These are phyloP conservation scores for Arabis alpina DNA, from an alignment of 345 rosid species.

Conservation along the genomic window DNA sequence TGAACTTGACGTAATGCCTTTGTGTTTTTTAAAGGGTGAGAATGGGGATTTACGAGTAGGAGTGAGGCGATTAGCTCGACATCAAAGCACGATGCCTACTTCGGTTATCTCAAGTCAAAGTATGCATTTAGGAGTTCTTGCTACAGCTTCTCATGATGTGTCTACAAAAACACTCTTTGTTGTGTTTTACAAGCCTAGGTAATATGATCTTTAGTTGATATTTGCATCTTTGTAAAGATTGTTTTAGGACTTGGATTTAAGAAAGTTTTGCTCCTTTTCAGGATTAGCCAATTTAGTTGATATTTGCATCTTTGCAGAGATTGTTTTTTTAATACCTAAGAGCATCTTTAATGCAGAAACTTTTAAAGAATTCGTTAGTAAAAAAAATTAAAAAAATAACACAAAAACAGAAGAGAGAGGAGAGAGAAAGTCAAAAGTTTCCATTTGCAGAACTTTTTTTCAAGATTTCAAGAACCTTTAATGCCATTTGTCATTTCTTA, in stretches of 20 bases:
- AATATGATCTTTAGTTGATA: slow-evolving; percentile 41
- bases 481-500: no score
- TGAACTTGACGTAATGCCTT: slow-evolving; percentile 44
- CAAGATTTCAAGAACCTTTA: no score
- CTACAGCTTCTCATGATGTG: slow-evolving; percentile 81
- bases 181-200: slow-evolving; percentile 87
- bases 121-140: slow-evolving; percentile 88
- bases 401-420: no score
- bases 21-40: slow-evolving; percentile 63
- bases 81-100: slow-evolving; percentile 60
- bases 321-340: no score
- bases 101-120: slow-evolving; percentile 81
- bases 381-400: no score
- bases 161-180: slow-evolving; percentile 56
- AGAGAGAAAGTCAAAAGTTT: no score
- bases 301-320: no score
- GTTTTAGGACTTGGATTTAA: neutral
- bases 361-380: no score
- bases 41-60: slow-evolving; percentile 73
- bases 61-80: slow-evolving; percentile 59
- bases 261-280: slow-evolving; percentile 27
- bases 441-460: no score
- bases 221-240: neutral
- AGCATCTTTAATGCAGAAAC: no score
- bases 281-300: slow-evolving; percentile 83